Conservation (phyloP, 1,284 basidiomycete species). For the Agaricales sp. region DNA sequence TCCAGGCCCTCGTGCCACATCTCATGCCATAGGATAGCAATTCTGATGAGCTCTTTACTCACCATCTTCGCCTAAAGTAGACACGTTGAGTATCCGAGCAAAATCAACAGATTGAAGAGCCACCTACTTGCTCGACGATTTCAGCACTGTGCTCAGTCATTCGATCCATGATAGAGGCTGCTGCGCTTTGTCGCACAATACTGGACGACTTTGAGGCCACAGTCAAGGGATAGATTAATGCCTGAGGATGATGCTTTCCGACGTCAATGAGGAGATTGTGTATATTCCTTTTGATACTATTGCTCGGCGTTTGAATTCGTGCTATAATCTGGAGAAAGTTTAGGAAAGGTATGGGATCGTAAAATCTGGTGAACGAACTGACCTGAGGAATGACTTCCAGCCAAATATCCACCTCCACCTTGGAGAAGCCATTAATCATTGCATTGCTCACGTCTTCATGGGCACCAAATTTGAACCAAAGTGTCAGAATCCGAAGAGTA, state of each 20-base stretch:
- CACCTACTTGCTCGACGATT: conserved; percentile 78
- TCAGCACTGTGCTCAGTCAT: conserved; percentile 88
- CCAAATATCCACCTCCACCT: conserved; percentile 96
- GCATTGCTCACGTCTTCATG: conserved; percentile 88
- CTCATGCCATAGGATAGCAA: conserved; percentile 99
- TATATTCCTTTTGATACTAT: conserved; percentile 84
- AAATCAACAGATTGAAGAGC: conserved; percentile 2
- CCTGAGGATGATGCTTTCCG: conserved; percentile 95
- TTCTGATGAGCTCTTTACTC: conserved; percentile 91
- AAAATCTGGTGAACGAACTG: conserved; percentile 13
- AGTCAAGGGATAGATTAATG: conserved; percentile 95
- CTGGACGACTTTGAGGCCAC: conserved; percentile 97
- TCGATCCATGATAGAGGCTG: conserved; percentile 83
- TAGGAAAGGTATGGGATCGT: neutral
- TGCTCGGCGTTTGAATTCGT: conserved; percentile 90
- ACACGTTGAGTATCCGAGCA: conserved; percentile 8
- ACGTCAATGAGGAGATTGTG: conserved; percentile 87
- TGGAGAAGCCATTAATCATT: conserved; percentile 82
- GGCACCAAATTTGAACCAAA: conserved; percentile 98
- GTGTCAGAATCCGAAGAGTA: conserved; percentile 84
- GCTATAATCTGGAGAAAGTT: conserved; percentile 76
- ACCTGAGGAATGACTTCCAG: conserved; percentile 97
- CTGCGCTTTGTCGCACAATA: conserved; percentile 72
- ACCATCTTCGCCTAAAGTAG: conserved; percentile 72
- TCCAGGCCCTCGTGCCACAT: conserved; percentile 98